Evolutionary conservation across 805 yeast genomes (phyloP).

Genomic region (Hanseniaspora jakobsenii): DNA sequence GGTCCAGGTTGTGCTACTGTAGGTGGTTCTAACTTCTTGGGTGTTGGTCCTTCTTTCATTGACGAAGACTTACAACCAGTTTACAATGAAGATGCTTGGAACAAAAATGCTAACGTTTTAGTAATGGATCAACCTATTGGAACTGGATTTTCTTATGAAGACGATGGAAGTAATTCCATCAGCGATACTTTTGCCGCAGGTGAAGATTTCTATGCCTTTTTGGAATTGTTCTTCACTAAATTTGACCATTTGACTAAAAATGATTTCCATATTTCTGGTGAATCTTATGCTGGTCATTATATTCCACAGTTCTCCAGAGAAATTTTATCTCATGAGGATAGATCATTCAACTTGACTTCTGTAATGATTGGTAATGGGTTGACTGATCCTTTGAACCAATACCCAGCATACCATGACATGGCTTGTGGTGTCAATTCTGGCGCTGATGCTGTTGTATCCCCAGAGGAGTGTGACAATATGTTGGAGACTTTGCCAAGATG

Average conservation of each 20-base stretch:
- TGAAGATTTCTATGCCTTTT: slow-evolving; percentile 65
- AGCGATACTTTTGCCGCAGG: slow-evolving; percentile 72
- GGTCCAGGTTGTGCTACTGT: slow-evolving; percentile 91
- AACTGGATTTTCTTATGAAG: slow-evolving; percentile 14
- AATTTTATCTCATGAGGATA: slow-evolving; percentile 51
- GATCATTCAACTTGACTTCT: slow-evolving; percentile 55
- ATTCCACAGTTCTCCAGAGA: slow-evolving; percentile 81
- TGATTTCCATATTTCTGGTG: slow-evolving; percentile 83
- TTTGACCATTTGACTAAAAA: slow-evolving; percentile 41
- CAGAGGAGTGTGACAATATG: slow-evolving; percentile 69
- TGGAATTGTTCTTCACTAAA: slow-evolving; percentile 66
- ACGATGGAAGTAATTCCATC: slow-evolving; percentile 30
- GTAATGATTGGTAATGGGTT: slow-evolving; percentile 85
- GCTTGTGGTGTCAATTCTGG: slow-evolving; percentile 85
- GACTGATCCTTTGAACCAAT: slow-evolving; percentile 73
- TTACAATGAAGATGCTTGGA: slow-evolving; percentile 72
- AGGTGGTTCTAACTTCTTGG: slow-evolving; percentile 68
- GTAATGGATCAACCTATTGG: slow-evolving; percentile 38
- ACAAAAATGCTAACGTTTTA: slow-evolving; percentile 69
- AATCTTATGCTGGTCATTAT: slow-evolving; percentile 88
- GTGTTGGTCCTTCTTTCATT: slow-evolving; percentile 70
- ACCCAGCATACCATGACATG: slow-evolving; percentile 76
- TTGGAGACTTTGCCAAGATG: slow-evolving; percentile 63
- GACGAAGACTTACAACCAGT: slow-evolving; percentile 49
- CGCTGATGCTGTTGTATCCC: slow-evolving; percentile 58